A percentile compares a stretch with the other conserved stretches of the same genome.
Conservation (phyloP, 1,284 basidiomycete species). For the Butyriboletus pseudospeciosus region DNA sequence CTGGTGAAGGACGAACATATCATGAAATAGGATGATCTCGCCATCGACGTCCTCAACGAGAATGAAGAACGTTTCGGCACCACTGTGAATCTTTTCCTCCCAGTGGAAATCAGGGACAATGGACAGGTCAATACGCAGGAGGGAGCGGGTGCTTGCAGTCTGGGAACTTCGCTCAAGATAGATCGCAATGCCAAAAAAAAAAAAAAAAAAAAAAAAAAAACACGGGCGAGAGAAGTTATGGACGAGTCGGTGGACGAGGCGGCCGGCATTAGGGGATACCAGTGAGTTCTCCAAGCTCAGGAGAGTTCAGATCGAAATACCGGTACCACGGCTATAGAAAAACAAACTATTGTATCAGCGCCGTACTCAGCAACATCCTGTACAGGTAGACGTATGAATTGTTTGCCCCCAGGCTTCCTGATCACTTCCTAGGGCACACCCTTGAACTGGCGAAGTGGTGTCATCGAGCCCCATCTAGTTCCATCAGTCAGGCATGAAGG, state of each 20-base stretch:
- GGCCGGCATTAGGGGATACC: constrained; percentile 88
- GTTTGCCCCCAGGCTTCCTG: constrained; percentile 92
- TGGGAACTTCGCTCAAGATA: constrained; percentile 26
- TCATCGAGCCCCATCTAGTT: constrained; percentile 93
- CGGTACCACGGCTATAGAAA: constrained; percentile 81
- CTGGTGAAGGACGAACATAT: constrained; percentile 16
- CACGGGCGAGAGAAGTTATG: constrained; percentile 90
- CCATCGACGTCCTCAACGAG: constrained; percentile 37
- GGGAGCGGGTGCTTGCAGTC: constrained; percentile 55
- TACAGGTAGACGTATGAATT: constrained; percentile 65
- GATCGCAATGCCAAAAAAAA: too few relatives aligned
- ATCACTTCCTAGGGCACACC: constrained; percentile 85
- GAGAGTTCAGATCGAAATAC: constrained; percentile 84
- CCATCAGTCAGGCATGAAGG: background rate
- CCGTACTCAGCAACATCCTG: background rate
- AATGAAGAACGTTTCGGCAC: too few relatives aligned
- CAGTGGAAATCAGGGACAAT: too few relatives aligned
- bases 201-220: background rate
- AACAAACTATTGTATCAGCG: background rate
- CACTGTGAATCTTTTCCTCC: too few relatives aligned
- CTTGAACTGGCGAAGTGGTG: constrained; percentile 93
- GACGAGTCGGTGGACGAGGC: constrained; percentile 89
- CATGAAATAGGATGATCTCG: too few relatives aligned
- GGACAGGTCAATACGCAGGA: constrained; percentile 64
- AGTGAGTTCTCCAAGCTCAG: constrained; percentile 91